Evolutionary conservation across 2,329 filamentous ascomycete species (phyloP), one percentile per base, ranked within the genome.

Genomic region (Neonectria neomacrospora): DNA sequence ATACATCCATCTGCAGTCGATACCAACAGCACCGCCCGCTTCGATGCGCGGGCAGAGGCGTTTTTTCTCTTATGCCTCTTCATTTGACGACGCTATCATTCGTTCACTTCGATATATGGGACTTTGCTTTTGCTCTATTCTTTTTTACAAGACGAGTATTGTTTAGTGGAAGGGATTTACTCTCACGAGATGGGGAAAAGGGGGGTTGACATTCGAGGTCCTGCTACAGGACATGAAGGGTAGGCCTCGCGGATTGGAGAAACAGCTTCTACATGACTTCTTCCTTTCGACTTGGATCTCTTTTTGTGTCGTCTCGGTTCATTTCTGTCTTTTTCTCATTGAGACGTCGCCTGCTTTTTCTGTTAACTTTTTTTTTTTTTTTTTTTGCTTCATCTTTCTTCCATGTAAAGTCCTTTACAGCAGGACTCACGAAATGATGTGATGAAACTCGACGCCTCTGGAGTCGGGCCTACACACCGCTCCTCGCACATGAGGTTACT

Each of bases 381-480:
- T 65, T 53, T 53, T 58, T 58, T 56, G 66, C 23, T 55, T 52
- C 23, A 16, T 55, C 32, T 54, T n/a, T 60, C 55, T 71, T 64
- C 59, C 56, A 65, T 68, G 61, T 68, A 68, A 69, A 71, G 70
- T 68, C 70, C 67, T 52, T 41, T 56, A 58, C 20, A 57, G 58
- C 44, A 71, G 70, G 70, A 70, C 68, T 72, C 66, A 72, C 67
- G 70, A 72, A 72, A 72, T 71, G 67, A 72, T 68, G 70, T 72
- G 70, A 72, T 70, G 70, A 65, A 62, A 58, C 53, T 58, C 42
- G 60, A 58, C 47, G 54, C 48, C 54, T 45, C 55, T 54, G 60
- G 50, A 53, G 50, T 54, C 60, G 54, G 48, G 53, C 45, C 54
- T 63, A 57, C 54, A 58, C 48, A 54, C 50, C 42, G 53, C 54